Evolutionary conservation across 805 yeast species (phyloP).

Genomic region (Kazachstania bromeliacearum): DNA sequence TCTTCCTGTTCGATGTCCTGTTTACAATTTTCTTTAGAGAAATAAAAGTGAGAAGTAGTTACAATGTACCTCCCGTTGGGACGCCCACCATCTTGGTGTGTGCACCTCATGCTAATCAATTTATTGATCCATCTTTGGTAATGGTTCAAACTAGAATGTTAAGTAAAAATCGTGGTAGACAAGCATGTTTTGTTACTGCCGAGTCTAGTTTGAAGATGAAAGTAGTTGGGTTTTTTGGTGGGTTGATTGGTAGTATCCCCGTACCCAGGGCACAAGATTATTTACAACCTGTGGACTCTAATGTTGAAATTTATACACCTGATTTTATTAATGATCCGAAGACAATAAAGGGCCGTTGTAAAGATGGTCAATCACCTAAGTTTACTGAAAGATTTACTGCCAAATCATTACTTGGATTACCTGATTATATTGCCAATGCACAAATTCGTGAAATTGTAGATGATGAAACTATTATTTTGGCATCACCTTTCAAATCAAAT

Average conservation of each 20-base stretch:
- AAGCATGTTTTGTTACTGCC: slow-evolving; percentile 74
- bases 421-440: slow-evolving; percentile 66
- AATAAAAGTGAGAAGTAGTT: slow-evolving; percentile 57
- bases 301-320: slow-evolving; percentile 47
- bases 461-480: slow-evolving; percentile 59
- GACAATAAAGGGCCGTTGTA: slow-evolving; percentile 46
- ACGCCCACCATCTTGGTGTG: slow-evolving; percentile 65
- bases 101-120: slow-evolving; percentile 84
- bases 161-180: slow-evolving; percentile 41
- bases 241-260: slow-evolving; percentile 70
- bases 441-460: slow-evolving; percentile 58
- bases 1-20: slow-evolving; percentile 22
- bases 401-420: slow-evolving; percentile 65
- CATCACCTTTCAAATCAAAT: slow-evolving; percentile 57
- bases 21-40: slow-evolving; percentile 55
- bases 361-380: slow-evolving; percentile 8
- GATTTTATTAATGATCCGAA: slow-evolving; percentile 39
- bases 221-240: slow-evolving; percentile 68
- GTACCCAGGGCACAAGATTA: slow-evolving; percentile 88
- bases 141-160: slow-evolving; percentile 59
- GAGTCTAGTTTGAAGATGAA: slow-evolving; percentile 55
- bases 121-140: slow-evolving; percentile 69
- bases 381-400: slow-evolving; percentile 54
- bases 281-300: slow-evolving; percentile 52
- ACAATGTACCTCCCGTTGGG: slow-evolving; percentile 23